phyloP scores from a whole-genome alignment of 2,329 filamentous ascomycete species.

The Botrytis byssoidea region DNA sequence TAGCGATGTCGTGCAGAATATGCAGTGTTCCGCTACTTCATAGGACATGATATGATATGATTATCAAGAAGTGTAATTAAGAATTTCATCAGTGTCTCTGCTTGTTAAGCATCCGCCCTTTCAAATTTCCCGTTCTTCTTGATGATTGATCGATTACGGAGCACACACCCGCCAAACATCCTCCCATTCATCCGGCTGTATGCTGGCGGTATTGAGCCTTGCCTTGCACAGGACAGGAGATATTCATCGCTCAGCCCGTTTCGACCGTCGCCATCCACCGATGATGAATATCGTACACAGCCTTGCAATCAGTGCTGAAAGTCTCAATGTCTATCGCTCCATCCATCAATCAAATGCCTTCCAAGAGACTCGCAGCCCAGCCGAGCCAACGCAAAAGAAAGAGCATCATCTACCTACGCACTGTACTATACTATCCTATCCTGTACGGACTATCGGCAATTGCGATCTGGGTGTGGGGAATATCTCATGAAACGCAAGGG shows the following conservation, averaged over 20 bases:
- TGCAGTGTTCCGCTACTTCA: not conserved
- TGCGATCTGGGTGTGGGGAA: slow-evolving; percentile 7
- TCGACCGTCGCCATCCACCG: not conserved
- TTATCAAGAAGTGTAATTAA: not conserved
- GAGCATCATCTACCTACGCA: not conserved
- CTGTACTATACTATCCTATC: not conserved
- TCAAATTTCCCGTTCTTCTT: not conserved
- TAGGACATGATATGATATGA: not conserved
- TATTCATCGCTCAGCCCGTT: slow-evolving; percentile 8
- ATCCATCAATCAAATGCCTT: not conserved
- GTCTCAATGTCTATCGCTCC: not conserved
- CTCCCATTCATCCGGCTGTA: slow-evolving; percentile 14
- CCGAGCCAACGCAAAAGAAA: not conserved
- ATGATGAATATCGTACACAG: slow-evolving; percentile 4
- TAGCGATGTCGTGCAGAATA: slow-evolving; percentile 15
- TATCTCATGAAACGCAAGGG: slow-evolving; percentile 9
- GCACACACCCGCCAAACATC: not conserved
- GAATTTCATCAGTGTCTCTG: not conserved
- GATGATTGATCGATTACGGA: not conserved
- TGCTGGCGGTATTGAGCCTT: not conserved
- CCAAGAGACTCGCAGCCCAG: not conserved
- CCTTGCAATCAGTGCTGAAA: slow-evolving; percentile 13
- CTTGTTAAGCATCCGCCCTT: not conserved
- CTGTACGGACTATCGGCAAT: not conserved
- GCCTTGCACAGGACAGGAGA: not conserved